Evolutionary conservation across 176 grass and related monocot species (phyloP).

Genomic region (barley (Hordeum vulgare)): DNA sequence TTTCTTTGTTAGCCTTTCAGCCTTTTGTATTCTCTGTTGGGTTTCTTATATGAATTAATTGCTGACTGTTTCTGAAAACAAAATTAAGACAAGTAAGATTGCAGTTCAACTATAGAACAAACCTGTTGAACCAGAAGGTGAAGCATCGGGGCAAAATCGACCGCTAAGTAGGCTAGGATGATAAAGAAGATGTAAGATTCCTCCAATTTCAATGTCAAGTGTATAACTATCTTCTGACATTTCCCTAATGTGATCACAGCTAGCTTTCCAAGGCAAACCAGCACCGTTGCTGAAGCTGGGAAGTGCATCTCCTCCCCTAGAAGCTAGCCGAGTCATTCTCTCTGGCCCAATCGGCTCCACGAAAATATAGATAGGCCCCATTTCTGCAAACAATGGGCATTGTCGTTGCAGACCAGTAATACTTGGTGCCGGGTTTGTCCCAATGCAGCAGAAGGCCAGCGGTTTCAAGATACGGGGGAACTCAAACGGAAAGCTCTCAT

Average conservation of each 20-base stretch:
- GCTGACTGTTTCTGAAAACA: neutral
- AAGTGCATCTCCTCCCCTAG: constrained; percentile 71
- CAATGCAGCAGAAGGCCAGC: constrained; percentile 83
- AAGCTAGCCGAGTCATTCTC: constrained; percentile 71
- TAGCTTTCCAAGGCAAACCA: constrained; percentile 80
- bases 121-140: constrained; percentile 88
- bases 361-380: constrained; percentile 95
- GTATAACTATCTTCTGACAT: constrained; percentile 54
- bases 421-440: constrained; percentile 72
- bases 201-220: constrained; percentile 65
- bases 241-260: constrained; percentile 48
- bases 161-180: constrained; percentile 75
- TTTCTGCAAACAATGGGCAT: constrained; percentile 89
- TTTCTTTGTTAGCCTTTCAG: neutral
- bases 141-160: constrained; percentile 86
- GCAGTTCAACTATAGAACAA: constrained; percentile 17
- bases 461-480: constrained; percentile 81
- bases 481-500: constrained; percentile 82
- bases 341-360: constrained; percentile 80
- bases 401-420: constrained; percentile 70
- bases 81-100: neutral
- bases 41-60: neutral
- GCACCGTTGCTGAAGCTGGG: constrained; percentile 75
- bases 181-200: constrained; percentile 81
- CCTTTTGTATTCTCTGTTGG: neutral